phyloP scores from a whole-genome alignment of 2,329 filamentous ascomycete species.

The Alternaria ethzedia region DNA sequence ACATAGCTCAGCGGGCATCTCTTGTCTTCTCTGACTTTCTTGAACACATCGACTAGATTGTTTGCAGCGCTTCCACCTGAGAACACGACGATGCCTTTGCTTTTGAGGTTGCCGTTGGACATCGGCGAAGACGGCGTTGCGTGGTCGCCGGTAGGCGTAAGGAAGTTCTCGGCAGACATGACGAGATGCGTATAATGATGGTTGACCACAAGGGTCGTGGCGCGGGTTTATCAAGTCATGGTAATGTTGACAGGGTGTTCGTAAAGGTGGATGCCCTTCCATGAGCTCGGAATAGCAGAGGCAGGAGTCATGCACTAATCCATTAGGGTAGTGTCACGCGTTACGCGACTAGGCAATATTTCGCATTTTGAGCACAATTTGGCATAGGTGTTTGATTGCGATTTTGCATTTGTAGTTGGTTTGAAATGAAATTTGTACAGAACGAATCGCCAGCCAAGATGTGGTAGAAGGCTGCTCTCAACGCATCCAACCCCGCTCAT shows the following conservation, averaged over 20 bases:
- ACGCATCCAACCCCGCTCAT: slow-evolving; percentile 8
- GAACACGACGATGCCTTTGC: slow-evolving; percentile 77
- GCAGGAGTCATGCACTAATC: slow-evolving; percentile 38
- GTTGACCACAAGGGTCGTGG: slow-evolving; percentile 22
- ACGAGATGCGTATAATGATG: neutral
- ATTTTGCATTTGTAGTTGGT: slow-evolving; percentile 16
- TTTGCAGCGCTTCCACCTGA: slow-evolving; percentile 95
- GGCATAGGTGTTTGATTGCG: neutral
- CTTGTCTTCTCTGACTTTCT: slow-evolving; percentile 64
- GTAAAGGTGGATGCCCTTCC: slow-evolving; percentile 19
- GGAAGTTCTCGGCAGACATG: slow-evolving; percentile 30
- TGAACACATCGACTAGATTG: slow-evolving; percentile 90
- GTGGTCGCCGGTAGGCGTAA: slow-evolving; percentile 22
- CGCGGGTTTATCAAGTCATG: slow-evolving; percentile 25
- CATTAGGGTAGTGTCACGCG: slow-evolving; percentile 17
- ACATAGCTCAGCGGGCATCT: slow-evolving; percentile 77
- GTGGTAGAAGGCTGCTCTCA: slow-evolving; percentile 30
- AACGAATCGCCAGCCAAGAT: slow-evolving; percentile 39
- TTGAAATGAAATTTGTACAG: slow-evolving; percentile 39
- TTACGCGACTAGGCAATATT: slow-evolving; percentile 33
- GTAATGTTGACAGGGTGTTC: slow-evolving; percentile 25
- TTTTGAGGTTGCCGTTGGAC: slow-evolving; percentile 33
- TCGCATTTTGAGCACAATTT: slow-evolving; percentile 25
- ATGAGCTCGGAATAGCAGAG: slow-evolving; percentile 16
- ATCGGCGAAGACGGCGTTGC: slow-evolving; percentile 22